Evolutionary conservation across 805 yeast species (phyloP), one percentile per base, ranked within the genome.

Genomic region (Saccharomyces mikatae): DNA sequence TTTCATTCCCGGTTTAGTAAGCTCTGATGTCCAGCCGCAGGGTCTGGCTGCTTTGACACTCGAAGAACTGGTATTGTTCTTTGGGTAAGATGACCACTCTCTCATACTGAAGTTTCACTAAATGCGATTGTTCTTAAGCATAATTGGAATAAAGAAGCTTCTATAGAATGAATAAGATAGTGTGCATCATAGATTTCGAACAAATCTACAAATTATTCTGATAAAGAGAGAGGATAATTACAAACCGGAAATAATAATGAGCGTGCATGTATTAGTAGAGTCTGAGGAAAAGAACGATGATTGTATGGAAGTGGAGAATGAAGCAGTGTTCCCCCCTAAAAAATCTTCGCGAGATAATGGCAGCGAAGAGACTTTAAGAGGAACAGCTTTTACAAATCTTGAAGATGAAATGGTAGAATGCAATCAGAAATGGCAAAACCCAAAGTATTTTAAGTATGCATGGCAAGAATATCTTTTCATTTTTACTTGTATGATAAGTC

Each of bases 401-500:
- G 36, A 31, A 31, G 27, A 21, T 17, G 51, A 32, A 49, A 26
- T 22, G 27, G 22, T n/a, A 17, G 22, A n/a, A 4, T 9, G 14
- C 50, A 52, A 47, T 17, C 47, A 51, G 5, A 50, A 51, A 14
- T 55, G 61, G 58, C 66, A 63, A 41, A 51, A 61, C 17, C 59
- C 62, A 24, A 54, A 49, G 14, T 65, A 65, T 52, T 63, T 65
- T 28, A 51, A 51, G 6, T 53, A 49, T 26, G 47, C 54, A 3
- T 53, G 55, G 48, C 56, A 62, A 30, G 76, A 73, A 54, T 41
- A 51, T 13, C 53, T 62, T 0, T 69, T 70, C 14, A 60, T 73
- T 1, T 41, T 58, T 0, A 54, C 68, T 3, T 65, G 70, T 32
- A 66, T 71, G 64, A 53, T 70, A 53, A 64, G 71, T 11, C 80